Conservation (phyloP, 495 filamentous ascomycete genomes). For the Achaetomiella virescens region DNA sequence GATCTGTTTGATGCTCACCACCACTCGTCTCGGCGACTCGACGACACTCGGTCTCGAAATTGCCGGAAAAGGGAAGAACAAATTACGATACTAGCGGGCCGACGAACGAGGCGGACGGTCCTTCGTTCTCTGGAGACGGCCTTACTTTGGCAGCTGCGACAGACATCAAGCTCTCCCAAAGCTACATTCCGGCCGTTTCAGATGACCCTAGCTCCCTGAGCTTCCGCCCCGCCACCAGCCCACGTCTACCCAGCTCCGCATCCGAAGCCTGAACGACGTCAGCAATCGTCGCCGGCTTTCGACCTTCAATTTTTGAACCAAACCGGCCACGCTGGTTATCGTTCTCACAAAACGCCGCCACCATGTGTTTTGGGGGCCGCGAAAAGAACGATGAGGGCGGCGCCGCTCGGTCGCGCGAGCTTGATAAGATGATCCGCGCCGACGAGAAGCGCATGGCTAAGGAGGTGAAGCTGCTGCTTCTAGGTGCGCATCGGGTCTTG, state of each 20-base stretch:
- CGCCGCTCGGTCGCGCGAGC: conserved; percentile 52
- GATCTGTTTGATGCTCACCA: conserved; percentile 1
- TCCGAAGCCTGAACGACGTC: neutral
- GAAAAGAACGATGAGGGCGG: conserved; percentile 45
- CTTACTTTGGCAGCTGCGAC: neutral
- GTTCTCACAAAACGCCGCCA: conserved; percentile 19
- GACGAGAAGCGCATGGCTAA: conserved; percentile 76
- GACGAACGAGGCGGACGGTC: neutral
- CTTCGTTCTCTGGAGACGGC: neutral
- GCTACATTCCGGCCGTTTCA: neutral
- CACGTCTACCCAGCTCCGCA: neutral
- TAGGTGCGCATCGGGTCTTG: conserved; percentile 51
- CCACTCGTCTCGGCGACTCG: neutral
- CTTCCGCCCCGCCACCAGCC: conserved; percentile 1
- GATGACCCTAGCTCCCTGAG: neutral
- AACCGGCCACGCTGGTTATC: neutral
- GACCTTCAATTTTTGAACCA: neutral
- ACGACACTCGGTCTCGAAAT: neutral
- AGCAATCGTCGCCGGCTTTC: neutral
- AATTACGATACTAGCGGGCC: neutral
- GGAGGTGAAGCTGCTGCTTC: conserved; percentile 76
- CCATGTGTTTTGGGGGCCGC: conserved; percentile 59
- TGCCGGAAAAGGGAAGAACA: neutral
- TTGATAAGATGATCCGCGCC: conserved; percentile 68
- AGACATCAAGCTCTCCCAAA: neutral